phyloP scores from a whole-genome alignment of 1,284 basidiomycete genomes.

The Trichosporon inkin region DNA sequence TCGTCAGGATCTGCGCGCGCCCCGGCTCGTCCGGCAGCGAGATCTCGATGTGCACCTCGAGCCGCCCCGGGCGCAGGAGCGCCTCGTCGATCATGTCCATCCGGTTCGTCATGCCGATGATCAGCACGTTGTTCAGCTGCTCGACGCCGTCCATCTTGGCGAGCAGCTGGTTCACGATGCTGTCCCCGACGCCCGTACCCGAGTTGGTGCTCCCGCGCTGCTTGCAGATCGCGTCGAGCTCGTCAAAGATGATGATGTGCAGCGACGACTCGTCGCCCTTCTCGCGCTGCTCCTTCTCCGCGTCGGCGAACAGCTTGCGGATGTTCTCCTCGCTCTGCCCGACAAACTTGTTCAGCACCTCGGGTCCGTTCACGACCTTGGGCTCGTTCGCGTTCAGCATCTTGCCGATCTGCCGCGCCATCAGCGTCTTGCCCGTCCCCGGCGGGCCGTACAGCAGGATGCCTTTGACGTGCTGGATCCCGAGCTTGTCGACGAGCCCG shows the following conservation, averaged over 20 bases:
- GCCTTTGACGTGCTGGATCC: conserved; percentile 98
- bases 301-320: conserved; percentile 93
- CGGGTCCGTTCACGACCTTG: conserved; percentile 97
- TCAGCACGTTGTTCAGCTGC: conserved; percentile 97
- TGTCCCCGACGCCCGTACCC: conserved; percentile 98
- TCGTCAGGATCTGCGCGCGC: conserved; percentile 87
- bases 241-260: conserved; percentile 98
- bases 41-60: conserved; percentile 99
- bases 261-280: conserved; percentile 97
- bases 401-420: conserved; percentile 98
- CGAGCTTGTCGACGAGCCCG: conserved; percentile 92
- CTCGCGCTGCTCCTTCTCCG: conserved; percentile 98
- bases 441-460: conserved; percentile 94
- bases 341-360: conserved; percentile 91
- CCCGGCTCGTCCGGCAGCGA: conserved; percentile 93
- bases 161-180: conserved; percentile 95
- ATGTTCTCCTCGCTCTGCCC: conserved; percentile 99
- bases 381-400: conserved; percentile 98
- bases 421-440: conserved; percentile 96
- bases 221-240: conserved; percentile 97
- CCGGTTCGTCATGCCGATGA: conserved; percentile 99
- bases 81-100: conserved; percentile 99
- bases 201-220: conserved; percentile 82
- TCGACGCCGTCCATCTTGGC: conserved; percentile 99
- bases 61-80: conserved; percentile 90